A percentile compares a stretch with the other conserved stretches of the same genome.
Conservation (phyloP, 192 early-diverging fungal species). For the Umbelopsis isabellina region DNA sequence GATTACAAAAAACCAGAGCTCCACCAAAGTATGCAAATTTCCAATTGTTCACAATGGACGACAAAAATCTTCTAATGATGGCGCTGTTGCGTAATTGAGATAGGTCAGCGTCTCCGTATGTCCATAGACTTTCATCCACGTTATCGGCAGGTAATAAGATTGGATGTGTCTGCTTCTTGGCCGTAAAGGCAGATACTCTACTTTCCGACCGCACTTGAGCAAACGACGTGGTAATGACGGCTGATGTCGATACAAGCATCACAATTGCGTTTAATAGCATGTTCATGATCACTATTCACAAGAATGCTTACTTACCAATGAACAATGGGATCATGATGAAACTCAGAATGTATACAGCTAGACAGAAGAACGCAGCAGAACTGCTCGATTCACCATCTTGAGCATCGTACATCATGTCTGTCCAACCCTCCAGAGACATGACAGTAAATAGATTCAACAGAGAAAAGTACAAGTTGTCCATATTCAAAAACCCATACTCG, state of each 20-base stretch:
- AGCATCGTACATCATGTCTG: constrained; percentile 55
- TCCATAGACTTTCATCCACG: constrained; percentile 16
- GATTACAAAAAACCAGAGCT: constrained; percentile 43
- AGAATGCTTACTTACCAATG: constrained; percentile 21
- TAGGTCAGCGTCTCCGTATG: constrained; percentile 17
- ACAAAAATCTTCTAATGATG: constrained; percentile 3
- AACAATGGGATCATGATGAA: constrained; percentile 58
- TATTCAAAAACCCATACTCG: constrained; percentile 42
- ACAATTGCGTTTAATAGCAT: neutral
- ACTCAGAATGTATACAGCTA: constrained; percentile 52
- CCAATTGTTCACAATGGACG: constrained; percentile 26
- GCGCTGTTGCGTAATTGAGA: neutral
- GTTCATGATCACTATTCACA: neutral
- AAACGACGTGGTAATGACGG: constrained; percentile 62
- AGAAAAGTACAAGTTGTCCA: constrained; percentile 52
- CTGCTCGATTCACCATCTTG: constrained; percentile 51
- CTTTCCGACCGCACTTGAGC: constrained; percentile 52
- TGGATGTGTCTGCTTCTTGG: constrained; percentile 32
- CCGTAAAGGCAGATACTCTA: constrained; percentile 51
- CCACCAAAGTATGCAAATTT: constrained; percentile 39
- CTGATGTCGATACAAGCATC: constrained; percentile 21
- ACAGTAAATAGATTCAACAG: constrained; percentile 54
- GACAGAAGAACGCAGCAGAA: constrained; percentile 51
- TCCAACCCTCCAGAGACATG: constrained; percentile 52
- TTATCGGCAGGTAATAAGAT: constrained; percentile 13